Percentiles rank a stretch among this genome's conserved stretches.
Evolutionary conservation across 108 stramenopile species (phyloP).

Genomic region (Cyclotella cryptica): DNA sequence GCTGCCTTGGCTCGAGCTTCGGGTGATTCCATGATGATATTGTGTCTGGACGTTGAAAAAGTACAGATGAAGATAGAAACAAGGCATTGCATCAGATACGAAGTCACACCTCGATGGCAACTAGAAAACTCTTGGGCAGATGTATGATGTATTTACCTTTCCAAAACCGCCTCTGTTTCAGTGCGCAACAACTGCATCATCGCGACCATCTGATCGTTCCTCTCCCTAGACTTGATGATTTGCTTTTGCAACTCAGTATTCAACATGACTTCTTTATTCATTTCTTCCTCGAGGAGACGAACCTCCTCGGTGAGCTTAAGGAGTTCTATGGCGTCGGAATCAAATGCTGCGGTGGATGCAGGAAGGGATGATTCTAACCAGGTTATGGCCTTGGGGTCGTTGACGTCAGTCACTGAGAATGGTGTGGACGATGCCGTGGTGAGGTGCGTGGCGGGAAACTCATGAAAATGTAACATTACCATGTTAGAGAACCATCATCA

Average conservation of each 20-base stretch:
- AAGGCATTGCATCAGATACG: slow-evolving; percentile 1
- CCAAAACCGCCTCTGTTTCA: slow-evolving; percentile 89
- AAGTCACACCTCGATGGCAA: background rate
- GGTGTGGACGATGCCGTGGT: background rate
- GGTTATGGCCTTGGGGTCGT: slow-evolving; percentile 59
- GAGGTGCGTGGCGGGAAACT: background rate
- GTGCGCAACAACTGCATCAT: slow-evolving; percentile 84
- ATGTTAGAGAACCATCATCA: background rate
- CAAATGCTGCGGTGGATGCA: slow-evolving; percentile 42
- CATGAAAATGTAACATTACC: no score
- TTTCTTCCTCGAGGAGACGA: slow-evolving; percentile 59
- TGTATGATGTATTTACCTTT: slow-evolving; percentile 42
- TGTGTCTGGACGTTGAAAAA: slow-evolving; percentile 61
- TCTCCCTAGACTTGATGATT: slow-evolving; percentile 56
- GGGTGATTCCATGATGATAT: slow-evolving; percentile 75
- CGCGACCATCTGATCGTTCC: slow-evolving; percentile 76
- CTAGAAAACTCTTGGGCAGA: background rate
- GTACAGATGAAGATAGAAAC: background rate
- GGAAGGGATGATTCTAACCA: slow-evolving; percentile 70
- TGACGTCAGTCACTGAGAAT: slow-evolving; percentile 41
- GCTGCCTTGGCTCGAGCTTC: slow-evolving; percentile 66
- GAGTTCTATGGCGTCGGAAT: slow-evolving; percentile 40
- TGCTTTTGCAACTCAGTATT: slow-evolving; percentile 71
- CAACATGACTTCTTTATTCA: slow-evolving; percentile 57
- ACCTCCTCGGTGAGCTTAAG: slow-evolving; percentile 60